Base-by-base conservation (phyloP, 2,329 filamentous ascomycete genomes). In the Alternaria viburni region DNA sequence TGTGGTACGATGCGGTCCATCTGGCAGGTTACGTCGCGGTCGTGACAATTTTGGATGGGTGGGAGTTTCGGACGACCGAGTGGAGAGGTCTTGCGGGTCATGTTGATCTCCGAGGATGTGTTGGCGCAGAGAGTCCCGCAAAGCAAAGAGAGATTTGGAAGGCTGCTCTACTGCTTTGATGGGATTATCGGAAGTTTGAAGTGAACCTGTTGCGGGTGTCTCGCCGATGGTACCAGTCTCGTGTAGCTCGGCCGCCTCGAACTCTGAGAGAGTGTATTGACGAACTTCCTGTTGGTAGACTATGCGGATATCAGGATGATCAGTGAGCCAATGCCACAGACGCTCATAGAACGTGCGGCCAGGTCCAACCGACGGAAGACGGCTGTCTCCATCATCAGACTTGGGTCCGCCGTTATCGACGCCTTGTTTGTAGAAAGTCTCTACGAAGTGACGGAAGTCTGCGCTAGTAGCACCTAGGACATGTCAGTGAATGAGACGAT, bases 271-370 rank as follows among this genome's bases (percentile, higher is more conserved):
- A 10, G 72, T 73, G 17, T 76, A 70, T 4, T 64, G 61, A 57
- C 68, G 61, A 57, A 68, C 61, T 66, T 83, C 80, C 23, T 79
- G 76, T 54, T 84, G 77, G 25, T 82, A 76, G 23, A 85, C 81
- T 30, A 89, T 81, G 4, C 81, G 85, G 47, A 90, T 82, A 64
- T 90, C 88, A 1, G 84, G 81, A 69, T 89, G 84, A 47, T 77
- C 78, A 11, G 78, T 83, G 54, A 90, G 79, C 87, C 87, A 89
- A 36, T 79, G 77, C 86, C 88, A 90, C 36, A 87, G 80, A 52
- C 82, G 84, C 52, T 84, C 82, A 61, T 87, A 79, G 64, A 89
- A 84, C 8, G 66, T 77, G 36, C 83, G 82, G 23, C 59, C 59
- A 57, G 63, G 55, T 10, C 19, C 28, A 30, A 30, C 23, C 21